Conservation (phyloP, 352 stramenopile genomes). For the Pythium volutum region DNA sequence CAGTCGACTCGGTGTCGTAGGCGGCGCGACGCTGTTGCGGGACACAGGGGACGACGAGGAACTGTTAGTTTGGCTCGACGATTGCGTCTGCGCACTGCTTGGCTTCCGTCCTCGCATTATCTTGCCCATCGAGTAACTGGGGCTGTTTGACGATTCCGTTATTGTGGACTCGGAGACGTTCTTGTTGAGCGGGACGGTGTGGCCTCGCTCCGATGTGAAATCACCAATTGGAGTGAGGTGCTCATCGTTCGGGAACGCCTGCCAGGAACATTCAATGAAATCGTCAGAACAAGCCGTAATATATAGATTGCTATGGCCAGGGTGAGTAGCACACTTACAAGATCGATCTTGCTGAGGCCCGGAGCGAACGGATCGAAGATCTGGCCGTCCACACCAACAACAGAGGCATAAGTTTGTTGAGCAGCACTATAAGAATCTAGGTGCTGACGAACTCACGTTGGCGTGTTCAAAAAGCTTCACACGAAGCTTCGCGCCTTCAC, state of each 20-base stretch:
- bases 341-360: slow-evolving; percentile 64
- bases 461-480: slow-evolving; percentile 60
- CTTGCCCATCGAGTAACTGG: slow-evolving; percentile 67
- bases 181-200: slow-evolving; percentile 64
- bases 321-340: slow-evolving; percentile 32
- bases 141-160: slow-evolving; percentile 40
- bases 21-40: slow-evolving; percentile 11
- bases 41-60: slow-evolving; percentile 27
- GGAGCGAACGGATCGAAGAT: slow-evolving; percentile 80
- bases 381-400: slow-evolving; percentile 24
- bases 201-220: slow-evolving; percentile 62
- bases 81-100: slow-evolving; percentile 39
- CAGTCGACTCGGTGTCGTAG: slow-evolving; percentile 27
- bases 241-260: slow-evolving; percentile 81
- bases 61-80: slow-evolving; percentile 19
- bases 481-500: slow-evolving; percentile 58
- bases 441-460: slow-evolving; percentile 33
- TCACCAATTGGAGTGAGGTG: slow-evolving; percentile 75
- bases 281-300: too few relatives aligned
- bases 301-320: neutral
- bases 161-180: slow-evolving; percentile 55
- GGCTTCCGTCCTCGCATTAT: slow-evolving; percentile 55
- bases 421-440: neutral
- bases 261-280: neutral
- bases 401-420: neutral